Percentiles rank a stretch among this genome's conserved stretches.
phyloP scores from a whole-genome alignment of 129 eudicot species.

The Chrysanthemum makinoi region DNA sequence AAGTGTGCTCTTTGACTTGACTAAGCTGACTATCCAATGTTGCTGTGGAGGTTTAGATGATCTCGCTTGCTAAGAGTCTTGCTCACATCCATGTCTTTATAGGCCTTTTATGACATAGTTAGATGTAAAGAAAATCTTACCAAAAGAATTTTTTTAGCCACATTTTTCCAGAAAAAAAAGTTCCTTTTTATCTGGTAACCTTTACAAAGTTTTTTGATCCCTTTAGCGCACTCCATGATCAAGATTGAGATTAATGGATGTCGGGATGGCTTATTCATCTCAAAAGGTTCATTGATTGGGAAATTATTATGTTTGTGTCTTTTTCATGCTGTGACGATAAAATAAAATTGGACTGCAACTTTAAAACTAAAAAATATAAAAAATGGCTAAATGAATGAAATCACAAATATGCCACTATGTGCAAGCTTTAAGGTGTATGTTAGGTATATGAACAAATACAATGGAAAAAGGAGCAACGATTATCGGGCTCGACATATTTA shows the following conservation, averaged over 20 bases:
- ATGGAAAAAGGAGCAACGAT: conserved; percentile 61
- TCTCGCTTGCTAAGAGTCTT: conserved; percentile 11
- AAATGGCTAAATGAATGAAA: not conserved
- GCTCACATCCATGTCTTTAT: not conserved
- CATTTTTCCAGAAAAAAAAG: conserved; percentile 13
- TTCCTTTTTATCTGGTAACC: conserved; percentile 9
- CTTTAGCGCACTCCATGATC: conserved; percentile 20
- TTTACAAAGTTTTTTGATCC: conserved; percentile 6
- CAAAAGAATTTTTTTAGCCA: conserved; percentile 14
- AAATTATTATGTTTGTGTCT: not conserved
- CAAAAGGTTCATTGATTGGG: not conserved
- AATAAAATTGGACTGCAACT: not conserved
- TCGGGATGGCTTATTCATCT: conserved; percentile 5
- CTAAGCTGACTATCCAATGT: conserved; percentile 11
- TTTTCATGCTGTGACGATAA: not conserved
- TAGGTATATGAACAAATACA: conserved; percentile 60
- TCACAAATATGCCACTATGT: conserved; percentile 13
- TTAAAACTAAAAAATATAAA: not conserved
- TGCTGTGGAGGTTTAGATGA: not conserved
- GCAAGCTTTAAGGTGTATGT: conserved; percentile 52
- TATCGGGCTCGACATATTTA: conserved; percentile 39
- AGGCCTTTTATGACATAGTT: conserved; percentile 12
- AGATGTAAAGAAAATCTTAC: conserved; percentile 24
- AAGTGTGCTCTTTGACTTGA: conserved; percentile 67
- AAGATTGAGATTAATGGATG: conserved; percentile 3